Percentiles rank a stretch among this genome's conserved stretches.
Conservation (phyloP, 345 rosid genomes). For the Populus euphratica region DNA sequence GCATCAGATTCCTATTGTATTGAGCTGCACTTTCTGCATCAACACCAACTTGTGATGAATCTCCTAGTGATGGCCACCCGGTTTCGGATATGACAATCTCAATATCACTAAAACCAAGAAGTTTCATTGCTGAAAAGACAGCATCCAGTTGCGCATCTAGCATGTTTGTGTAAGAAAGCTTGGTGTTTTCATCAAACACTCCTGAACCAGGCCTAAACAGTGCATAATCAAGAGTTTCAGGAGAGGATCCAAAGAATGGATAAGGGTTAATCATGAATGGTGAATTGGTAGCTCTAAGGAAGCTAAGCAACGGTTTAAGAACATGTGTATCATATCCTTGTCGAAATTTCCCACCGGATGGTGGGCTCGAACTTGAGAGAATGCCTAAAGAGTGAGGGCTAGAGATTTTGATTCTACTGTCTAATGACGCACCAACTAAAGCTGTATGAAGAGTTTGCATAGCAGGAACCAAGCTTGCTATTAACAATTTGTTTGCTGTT, state of each 20-base stretch:
- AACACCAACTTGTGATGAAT: conserved; percentile 51
- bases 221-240: conserved; percentile 67
- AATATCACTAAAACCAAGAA: conserved; percentile 56
- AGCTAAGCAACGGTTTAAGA: conserved; percentile 68
- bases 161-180: conserved; percentile 65
- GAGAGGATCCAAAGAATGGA: conserved; percentile 70
- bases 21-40: conserved; percentile 51
- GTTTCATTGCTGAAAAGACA: conserved; percentile 69
- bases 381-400: conserved; percentile 82
- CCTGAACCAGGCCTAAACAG: conserved; percentile 66
- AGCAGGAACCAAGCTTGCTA: conserved; percentile 56
- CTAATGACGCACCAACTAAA: conserved; percentile 51
- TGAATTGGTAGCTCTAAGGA: conserved; percentile 53
- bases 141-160: conserved; percentile 89
- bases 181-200: conserved; percentile 46
- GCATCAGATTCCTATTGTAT: conserved; percentile 58
- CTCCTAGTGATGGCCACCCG: conserved; percentile 87
- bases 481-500: conserved; percentile 40
- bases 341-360: conserved; percentile 60
- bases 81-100: conserved; percentile 85
- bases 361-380: conserved; percentile 64
- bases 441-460: conserved; percentile 74
- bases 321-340: conserved; percentile 62
- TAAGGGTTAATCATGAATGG: conserved; percentile 82
- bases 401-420: conserved; percentile 61